A percentile compares a stretch with the other conserved stretches of the same genome.
phyloP scores from a whole-genome alignment of 1,139 yeast genomes.

The Geotrichum histeridarum region DNA sequence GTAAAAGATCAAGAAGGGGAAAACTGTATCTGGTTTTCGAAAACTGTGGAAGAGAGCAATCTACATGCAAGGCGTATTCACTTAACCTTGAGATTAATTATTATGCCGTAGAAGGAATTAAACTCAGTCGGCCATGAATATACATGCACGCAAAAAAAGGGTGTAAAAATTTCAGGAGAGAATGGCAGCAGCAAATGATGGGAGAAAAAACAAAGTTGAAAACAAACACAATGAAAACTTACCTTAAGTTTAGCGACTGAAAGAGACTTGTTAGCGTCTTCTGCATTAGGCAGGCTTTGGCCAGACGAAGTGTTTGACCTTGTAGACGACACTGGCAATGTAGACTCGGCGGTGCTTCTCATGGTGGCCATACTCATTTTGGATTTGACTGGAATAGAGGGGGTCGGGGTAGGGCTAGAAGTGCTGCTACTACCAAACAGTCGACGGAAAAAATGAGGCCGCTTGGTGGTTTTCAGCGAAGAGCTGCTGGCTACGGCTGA shows the following conservation, averaged over 20 bases:
- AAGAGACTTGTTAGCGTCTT: background rate
- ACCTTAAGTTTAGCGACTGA: background rate
- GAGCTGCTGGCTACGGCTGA: slow-evolving; percentile 9
- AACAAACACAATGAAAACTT: background rate
- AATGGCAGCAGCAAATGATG: background rate
- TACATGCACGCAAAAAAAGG: too few relatives aligned
- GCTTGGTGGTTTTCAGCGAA: slow-evolving; percentile 14
- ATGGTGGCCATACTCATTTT: background rate
- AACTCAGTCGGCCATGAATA: too few relatives aligned
- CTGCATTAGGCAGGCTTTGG: background rate
- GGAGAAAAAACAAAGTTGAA: background rate
- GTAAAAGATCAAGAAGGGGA: background rate
- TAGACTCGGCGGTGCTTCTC: background rate
- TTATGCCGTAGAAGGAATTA: too few relatives aligned
- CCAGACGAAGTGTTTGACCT: background rate
- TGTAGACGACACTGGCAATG: background rate
- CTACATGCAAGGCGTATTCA: too few relatives aligned
- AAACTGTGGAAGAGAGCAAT: background rate
- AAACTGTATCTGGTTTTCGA: background rate
- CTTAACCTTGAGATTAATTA: too few relatives aligned
- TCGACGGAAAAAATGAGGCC: slow-evolving; percentile 19
- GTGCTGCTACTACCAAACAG: slow-evolving; percentile 18
- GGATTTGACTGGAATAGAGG: background rate
- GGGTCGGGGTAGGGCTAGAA: background rate
- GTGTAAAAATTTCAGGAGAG: too few relatives aligned